phyloP scores from a whole-genome alignment of 768 basidiomycete genomes.

The Daedaleopsis nitida region DNA sequence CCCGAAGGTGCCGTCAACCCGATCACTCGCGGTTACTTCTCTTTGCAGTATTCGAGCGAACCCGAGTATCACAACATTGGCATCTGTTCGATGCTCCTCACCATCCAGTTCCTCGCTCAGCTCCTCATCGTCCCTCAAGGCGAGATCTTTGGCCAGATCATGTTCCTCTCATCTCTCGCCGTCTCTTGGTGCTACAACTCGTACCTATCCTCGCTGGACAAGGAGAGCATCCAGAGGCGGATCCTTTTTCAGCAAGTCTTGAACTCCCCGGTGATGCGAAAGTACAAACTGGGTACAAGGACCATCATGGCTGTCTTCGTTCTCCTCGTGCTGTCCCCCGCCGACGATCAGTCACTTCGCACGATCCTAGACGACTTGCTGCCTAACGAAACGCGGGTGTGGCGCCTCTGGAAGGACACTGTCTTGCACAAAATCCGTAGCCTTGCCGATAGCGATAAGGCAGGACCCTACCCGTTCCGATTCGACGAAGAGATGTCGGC shows the following conservation, averaged over 20 bases:
- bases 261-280: not conserved
- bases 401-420: not conserved
- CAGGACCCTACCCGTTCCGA: not conserved
- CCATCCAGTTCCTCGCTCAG: constrained; percentile 6
- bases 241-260: not conserved
- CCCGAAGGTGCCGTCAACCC: constrained; percentile 16
- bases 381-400: not conserved
- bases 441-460: not conserved
- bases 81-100: constrained; percentile 1
- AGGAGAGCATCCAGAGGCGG: constrained; percentile 1
- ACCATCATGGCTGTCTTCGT: not conserved
- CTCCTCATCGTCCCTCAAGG: constrained; percentile 6
- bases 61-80: constrained; percentile 17
- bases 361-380: not conserved
- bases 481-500: not conserved
- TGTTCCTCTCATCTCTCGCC: constrained; percentile 9
- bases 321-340: constrained; percentile 3
- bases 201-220: constrained; percentile 7
- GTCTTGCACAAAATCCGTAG: not conserved
- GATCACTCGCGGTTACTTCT: constrained; percentile 17
- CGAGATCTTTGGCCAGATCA: constrained; percentile 11
- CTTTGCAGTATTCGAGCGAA: constrained; percentile 15
- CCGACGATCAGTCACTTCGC: not conserved
- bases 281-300: not conserved
- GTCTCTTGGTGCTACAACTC: constrained; percentile 10